Evolutionary conservation across 352 stramenopile species (phyloP).

Genomic region (Phytophthora melonis): DNA sequence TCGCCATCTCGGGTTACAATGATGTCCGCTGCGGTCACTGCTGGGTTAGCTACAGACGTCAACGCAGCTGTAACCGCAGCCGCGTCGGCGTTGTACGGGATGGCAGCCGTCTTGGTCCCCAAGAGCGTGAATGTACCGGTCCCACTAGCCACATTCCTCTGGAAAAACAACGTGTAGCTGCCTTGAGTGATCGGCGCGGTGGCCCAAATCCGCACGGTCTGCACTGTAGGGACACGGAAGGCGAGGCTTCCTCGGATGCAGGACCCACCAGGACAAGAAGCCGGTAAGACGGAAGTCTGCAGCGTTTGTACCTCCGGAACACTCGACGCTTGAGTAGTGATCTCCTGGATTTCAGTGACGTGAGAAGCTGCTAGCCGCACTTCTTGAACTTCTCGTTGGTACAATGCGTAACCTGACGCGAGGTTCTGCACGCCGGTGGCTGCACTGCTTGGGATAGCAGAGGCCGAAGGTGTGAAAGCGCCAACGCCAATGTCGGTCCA

Average conservation of each 20-base stretch:
- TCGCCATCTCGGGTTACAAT: constrained; percentile 82
- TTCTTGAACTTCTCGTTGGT: constrained; percentile 72
- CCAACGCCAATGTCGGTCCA: constrained; percentile 67
- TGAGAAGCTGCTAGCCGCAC: constrained; percentile 72
- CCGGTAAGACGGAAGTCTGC: constrained; percentile 52
- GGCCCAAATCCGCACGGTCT: constrained; percentile 73
- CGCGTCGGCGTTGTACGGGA: constrained; percentile 57
- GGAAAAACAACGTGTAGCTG: constrained; percentile 61
- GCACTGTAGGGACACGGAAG: constrained; percentile 76
- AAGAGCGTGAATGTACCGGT: constrained; percentile 38
- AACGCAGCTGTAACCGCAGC: constrained; percentile 44
- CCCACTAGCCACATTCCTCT: constrained; percentile 37
- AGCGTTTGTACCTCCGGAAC: constrained; percentile 84
- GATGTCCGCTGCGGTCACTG: constrained; percentile 56
- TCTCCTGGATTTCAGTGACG: constrained; percentile 73
- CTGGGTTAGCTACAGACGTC: constrained; percentile 32
- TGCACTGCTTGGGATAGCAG: constrained; percentile 60
- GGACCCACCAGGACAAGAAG: constrained; percentile 52
- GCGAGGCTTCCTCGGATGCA: constrained; percentile 69
- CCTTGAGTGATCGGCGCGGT: constrained; percentile 58
- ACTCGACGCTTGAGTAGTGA: constrained; percentile 65
- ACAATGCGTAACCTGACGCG: constrained; percentile 64
- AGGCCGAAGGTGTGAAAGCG: constrained; percentile 45
- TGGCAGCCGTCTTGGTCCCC: constrained; percentile 37
- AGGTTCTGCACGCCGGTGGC: constrained; percentile 61